Percentiles rank a stretch among this genome's conserved stretches.
Evolutionary conservation across 2,329 filamentous ascomycete species (phyloP).

Genomic region (Colletotrichum melonis): DNA sequence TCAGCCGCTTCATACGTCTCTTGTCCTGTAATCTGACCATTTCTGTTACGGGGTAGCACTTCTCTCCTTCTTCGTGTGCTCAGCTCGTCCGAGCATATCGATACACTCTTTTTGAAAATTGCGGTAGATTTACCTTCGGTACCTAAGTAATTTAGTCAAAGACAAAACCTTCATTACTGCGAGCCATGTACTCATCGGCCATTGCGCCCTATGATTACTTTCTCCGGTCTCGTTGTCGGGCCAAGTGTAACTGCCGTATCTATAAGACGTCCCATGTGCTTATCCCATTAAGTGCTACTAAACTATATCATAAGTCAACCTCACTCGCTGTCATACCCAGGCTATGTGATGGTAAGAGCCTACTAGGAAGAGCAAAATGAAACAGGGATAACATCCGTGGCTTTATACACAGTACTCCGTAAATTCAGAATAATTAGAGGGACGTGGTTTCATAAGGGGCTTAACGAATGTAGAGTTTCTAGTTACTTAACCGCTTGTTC

Average conservation of each 20-base stretch:
- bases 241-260: background rate
- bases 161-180: slow-evolving; percentile 7
- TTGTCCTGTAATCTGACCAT: background rate
- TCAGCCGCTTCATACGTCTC: background rate
- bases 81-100: slow-evolving; percentile 4
- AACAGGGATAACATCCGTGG: too few species aligned
- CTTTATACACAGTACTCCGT: too few species aligned
- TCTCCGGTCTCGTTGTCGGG: background rate
- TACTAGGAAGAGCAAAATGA: too few species aligned
- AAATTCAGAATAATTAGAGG: too few species aligned
- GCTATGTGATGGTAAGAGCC: too few species aligned
- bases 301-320: too few species aligned
- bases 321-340: too few species aligned
- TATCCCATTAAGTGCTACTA: background rate
- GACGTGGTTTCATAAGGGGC: too few species aligned
- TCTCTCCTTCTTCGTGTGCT: background rate
- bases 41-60: background rate
- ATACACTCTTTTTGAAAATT: slow-evolving; percentile 2
- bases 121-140: slow-evolving; percentile 1
- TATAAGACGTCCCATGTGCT: background rate
- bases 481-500: too few species aligned
- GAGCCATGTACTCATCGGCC: background rate
- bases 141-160: background rate
- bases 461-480: too few species aligned
- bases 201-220: background rate